A percentile compares a stretch with the other conserved stretches of the same genome.
Evolutionary conservation across 306 rosid species (phyloP).

Genomic region (Quercus bicolor): DNA sequence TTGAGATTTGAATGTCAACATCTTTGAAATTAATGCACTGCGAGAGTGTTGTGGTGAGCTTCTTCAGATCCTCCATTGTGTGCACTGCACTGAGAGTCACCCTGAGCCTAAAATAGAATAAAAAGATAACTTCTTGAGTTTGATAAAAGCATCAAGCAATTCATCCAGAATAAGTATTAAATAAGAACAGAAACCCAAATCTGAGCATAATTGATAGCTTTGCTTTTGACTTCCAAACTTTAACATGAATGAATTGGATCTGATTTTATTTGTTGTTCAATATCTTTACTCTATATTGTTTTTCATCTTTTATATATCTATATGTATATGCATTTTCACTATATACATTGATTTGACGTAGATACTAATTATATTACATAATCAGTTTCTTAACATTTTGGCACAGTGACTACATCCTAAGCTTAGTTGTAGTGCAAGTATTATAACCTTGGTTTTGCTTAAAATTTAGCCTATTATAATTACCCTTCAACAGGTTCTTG

Average conservation of each 20-base stretch:
- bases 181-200: no score
- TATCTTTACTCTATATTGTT: not conserved
- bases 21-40: slow-evolving; percentile 62
- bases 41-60: slow-evolving; percentile 60
- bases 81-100: slow-evolving; percentile 80
- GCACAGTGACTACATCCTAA: not conserved
- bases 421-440: no score
- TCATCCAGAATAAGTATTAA: no score
- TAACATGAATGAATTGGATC: no score
- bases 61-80: slow-evolving; percentile 70
- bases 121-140: not conserved
- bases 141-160: not conserved
- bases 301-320: not conserved
- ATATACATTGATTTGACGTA: not conserved
- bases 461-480: no score
- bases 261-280: no score
- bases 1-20: slow-evolving; percentile 36
- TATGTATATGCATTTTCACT: not conserved
- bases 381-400: not conserved
- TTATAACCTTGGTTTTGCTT: no score
- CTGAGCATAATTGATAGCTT: no score
- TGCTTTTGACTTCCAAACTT: no score
- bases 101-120: slow-evolving; percentile 47
- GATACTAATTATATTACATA: not conserved
- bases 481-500: no score